These are phyloP conservation scores for Meira miltonrushii DNA, from an alignment of 1,284 basidiomycete species.

Conservation along the genomic window DNA sequence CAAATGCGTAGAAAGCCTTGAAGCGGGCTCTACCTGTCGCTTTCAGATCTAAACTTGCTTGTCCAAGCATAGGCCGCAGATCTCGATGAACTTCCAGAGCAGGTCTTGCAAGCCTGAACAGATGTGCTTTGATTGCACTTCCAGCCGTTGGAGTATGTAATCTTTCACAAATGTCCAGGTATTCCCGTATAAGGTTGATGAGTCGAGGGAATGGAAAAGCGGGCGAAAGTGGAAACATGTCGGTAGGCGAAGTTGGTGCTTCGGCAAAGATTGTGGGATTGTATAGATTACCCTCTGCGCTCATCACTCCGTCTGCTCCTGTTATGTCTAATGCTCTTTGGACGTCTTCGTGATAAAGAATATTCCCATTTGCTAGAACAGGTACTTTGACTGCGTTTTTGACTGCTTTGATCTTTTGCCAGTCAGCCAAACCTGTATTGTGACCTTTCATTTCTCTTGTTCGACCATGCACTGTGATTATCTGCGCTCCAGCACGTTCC, in stretches of 20 bases:
- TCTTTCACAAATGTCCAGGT: slow-evolving; percentile 71
- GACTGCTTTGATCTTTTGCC: slow-evolving; percentile 72
- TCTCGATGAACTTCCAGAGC: slow-evolving; percentile 68
- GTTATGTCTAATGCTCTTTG: slow-evolving; percentile 71
- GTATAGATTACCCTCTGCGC: slow-evolving; percentile 89
- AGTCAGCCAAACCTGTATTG: slow-evolving; percentile 69
- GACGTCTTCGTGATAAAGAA: slow-evolving; percentile 77
- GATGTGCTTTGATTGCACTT: slow-evolving; percentile 80
- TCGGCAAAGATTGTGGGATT: slow-evolving; percentile 74
- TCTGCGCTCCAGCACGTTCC: slow-evolving; percentile 88
- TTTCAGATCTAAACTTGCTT: slow-evolving; percentile 29
- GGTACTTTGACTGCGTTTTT: slow-evolving; percentile 82
- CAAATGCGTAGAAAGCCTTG: slow-evolving; percentile 61
- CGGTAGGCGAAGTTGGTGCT: neutral
- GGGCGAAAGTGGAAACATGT: slow-evolving; percentile 15
- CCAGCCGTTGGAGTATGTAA: slow-evolving; percentile 69
- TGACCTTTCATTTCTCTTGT: slow-evolving; percentile 87
- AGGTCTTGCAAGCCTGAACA: slow-evolving; percentile 85
- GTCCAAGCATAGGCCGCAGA: slow-evolving; percentile 67
- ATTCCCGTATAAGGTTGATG: slow-evolving; percentile 71
- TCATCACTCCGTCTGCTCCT: slow-evolving; percentile 87
- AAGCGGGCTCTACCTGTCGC: slow-evolving; percentile 55
- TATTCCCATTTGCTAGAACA: slow-evolving; percentile 96
- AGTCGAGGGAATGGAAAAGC: slow-evolving; percentile 60
- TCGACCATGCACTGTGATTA: slow-evolving; percentile 87